Evolutionary conservation across 2,329 filamentous ascomycete species (phyloP), one percentile per base, ranked within the genome.

Genomic region (Rasamsonia emersonii): DNA sequence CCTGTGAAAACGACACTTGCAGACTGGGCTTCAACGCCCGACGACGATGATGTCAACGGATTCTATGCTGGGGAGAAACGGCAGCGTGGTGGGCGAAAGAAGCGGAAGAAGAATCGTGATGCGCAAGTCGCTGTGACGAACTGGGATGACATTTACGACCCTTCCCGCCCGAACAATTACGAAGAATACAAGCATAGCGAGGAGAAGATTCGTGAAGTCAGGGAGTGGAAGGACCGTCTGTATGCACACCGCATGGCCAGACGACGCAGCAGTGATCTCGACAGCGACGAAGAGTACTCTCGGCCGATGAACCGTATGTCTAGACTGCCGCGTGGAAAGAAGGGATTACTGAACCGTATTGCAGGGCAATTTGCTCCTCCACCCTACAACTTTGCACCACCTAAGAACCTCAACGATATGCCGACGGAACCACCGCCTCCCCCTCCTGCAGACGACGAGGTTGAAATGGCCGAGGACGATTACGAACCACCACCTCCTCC

Each of bases 81-180:
- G 35, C 76, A 82, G 51, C 77, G 84, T 30, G 84, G 84, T 35
- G 82, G 84, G 24, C 77, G 84, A 38, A 82, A 79, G 61, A 86
- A 82, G 59, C 80, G 79, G 53, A 79, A 82, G 59, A 83, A 83
- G 68, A 80, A 79, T 56, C 73, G 75, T 47, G 71, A 76, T 38
- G 70, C 73, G 42, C 66, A 75, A 4, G 65, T 68, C 28, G 58
- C 70, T 18, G 58, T 61, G 4, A 62, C 70, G n/a, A 79, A 93
- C 51, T 95, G 86, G 86, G 82, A 93, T 54, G 86, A 93, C 53
- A 74, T 91, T 15, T 95, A 94, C 54, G 88, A 94, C 49, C 84
- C 86, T 1, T 68, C 80, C 8, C 68, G 82, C 23, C 86, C 88
- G 6, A 93, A 84, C 24, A 86, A 79, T 44, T 82, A 89, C 30